These are phyloP conservation scores for Fraxinus latifolia DNA, from an alignment of 305 asterid genomes.

Conservation along the genomic window DNA sequence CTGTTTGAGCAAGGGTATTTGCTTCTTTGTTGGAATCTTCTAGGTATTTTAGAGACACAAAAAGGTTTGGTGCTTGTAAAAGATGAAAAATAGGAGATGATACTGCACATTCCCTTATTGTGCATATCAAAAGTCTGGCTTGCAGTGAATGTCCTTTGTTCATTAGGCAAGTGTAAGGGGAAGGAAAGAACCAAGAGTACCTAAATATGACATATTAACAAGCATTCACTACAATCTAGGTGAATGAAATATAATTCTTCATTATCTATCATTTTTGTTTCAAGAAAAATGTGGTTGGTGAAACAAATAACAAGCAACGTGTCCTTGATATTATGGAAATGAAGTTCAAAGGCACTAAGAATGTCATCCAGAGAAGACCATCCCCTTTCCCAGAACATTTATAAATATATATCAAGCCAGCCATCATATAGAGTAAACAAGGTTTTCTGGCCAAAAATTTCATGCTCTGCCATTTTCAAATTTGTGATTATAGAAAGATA, in stretches of 20 bases:
- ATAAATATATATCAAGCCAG: background rate
- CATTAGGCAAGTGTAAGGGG: background rate
- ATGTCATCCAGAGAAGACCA: background rate
- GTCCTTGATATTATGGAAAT: background rate
- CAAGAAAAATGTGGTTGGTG: background rate
- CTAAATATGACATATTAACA: background rate
- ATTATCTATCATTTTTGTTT: background rate
- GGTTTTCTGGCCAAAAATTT: background rate
- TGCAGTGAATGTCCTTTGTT: background rate
- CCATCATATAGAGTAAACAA: background rate
- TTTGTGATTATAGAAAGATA: background rate
- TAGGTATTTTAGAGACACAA: conserved; percentile 1
- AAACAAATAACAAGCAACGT: background rate
- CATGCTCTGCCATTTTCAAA: background rate
- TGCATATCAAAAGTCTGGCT: background rate
- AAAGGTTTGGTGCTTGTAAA: background rate
- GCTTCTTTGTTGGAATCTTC: background rate
- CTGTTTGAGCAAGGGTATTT: conserved; percentile 13
- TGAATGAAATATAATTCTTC: background rate
- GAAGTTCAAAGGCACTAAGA: background rate
- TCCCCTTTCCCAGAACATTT: background rate
- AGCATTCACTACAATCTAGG: background rate
- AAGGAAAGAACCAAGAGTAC: conserved; percentile 1
- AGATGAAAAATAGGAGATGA: conserved; percentile 6
- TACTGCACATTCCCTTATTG: background rate